Conservation (phyloP, 2,329 filamentous ascomycete species). For the Ophiostoma triangulosporum region DNA sequence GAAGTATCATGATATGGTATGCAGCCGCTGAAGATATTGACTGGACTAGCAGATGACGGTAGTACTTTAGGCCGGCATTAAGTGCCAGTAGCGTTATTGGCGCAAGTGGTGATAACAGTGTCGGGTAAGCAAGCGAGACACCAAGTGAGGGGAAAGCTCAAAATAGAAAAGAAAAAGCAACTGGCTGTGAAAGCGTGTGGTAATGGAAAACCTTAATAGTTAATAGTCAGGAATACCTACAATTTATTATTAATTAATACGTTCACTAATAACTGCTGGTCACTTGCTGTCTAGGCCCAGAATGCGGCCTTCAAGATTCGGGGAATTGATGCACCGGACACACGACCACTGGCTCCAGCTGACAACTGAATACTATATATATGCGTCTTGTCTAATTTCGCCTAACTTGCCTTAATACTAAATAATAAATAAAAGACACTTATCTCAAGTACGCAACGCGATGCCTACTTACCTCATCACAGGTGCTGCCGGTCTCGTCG, state of each 20-base stretch:
- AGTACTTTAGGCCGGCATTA: not conserved
- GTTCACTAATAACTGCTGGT: too few relatives aligned
- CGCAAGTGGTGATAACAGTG: not conserved
- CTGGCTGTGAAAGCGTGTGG: not conserved
- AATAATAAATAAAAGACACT: too few relatives aligned
- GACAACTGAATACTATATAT: not conserved
- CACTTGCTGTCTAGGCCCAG: not conserved
- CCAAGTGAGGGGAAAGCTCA: not conserved
- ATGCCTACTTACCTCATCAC: slow-evolving; percentile 21
- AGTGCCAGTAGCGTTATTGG: not conserved
- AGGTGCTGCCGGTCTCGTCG: slow-evolving; percentile 23
- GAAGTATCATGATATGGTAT: not conserved
- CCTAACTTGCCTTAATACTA: too few relatives aligned
- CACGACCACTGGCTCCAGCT: not conserved
- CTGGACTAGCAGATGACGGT: not conserved
- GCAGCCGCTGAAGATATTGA: not conserved
- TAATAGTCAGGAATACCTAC: too few relatives aligned
- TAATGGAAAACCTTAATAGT: too few relatives aligned
- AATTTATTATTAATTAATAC: too few relatives aligned
- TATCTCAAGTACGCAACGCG: slow-evolving; percentile 16
- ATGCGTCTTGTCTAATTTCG: not conserved
- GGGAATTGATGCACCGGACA: not conserved
- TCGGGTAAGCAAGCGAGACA: not conserved
- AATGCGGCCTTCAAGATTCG: not conserved
- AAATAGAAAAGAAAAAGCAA: not conserved